phyloP scores from a whole-genome alignment of 371 early-diverging fungal genomes.

The Mucor sp. region DNA sequence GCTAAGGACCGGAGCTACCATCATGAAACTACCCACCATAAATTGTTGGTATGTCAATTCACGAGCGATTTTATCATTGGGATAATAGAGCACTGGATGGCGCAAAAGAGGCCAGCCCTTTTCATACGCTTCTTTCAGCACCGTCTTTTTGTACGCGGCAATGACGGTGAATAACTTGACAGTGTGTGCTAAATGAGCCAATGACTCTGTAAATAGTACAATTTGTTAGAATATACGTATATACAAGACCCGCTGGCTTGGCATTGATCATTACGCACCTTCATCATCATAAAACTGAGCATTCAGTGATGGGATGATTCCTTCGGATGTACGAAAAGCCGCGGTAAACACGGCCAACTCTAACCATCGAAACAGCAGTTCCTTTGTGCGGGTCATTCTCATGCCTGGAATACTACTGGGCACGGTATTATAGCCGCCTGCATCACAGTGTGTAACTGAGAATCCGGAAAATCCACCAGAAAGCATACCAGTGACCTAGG shows the following conservation, averaged over 20 bases:
- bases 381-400: constrained; percentile 36
- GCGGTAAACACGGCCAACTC: constrained; percentile 53
- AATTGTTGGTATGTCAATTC: constrained; percentile 42
- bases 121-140: constrained; percentile 48
- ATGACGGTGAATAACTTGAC: constrained; percentile 39
- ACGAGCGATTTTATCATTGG: constrained; percentile 36
- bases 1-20: constrained; percentile 40
- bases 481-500: constrained; percentile 43
- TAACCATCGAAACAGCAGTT: constrained; percentile 56
- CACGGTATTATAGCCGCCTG: constrained; percentile 52
- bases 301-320: constrained; percentile 47
- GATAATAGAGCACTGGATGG: constrained; percentile 53
- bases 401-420: constrained; percentile 35
- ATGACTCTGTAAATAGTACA: constrained; percentile 27
- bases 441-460: constrained; percentile 49
- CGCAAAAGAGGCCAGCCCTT: constrained; percentile 57
- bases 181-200: constrained; percentile 38
- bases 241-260: neutral
- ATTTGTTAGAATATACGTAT: neutral
- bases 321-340: constrained; percentile 53
- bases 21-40: constrained; percentile 33
- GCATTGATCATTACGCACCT: constrained; percentile 25
- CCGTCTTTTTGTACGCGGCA: constrained; percentile 36
- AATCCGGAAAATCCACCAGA: constrained; percentile 53
- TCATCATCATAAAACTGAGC: constrained; percentile 57